Evolutionary conservation across 1,139 yeast genomes (phyloP).

Genomic region (Groenewaldozyma auringiensis): DNA sequence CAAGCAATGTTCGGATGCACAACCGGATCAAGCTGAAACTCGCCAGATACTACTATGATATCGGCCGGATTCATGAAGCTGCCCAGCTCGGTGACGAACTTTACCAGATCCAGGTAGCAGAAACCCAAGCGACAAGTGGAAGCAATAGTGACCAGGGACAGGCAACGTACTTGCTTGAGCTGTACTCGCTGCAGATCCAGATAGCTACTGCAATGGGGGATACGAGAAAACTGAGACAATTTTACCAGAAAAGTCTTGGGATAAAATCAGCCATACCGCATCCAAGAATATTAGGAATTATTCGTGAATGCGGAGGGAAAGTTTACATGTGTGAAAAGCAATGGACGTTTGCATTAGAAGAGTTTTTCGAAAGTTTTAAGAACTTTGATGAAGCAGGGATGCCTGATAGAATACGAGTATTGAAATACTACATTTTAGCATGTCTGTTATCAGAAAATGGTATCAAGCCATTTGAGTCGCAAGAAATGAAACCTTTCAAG

Average conservation of each 20-base stretch:
- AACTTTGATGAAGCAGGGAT: conserved; percentile 78
- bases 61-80: conserved; percentile 35
- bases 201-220: conserved; percentile 37
- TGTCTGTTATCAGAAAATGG: conserved; percentile 56
- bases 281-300: conserved; percentile 62
- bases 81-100: conserved; percentile 36
- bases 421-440: conserved; percentile 57
- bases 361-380: conserved; percentile 66
- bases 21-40: conserved; percentile 48
- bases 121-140: conserved; percentile 6
- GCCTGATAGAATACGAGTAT: conserved; percentile 42
- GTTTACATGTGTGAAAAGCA: conserved; percentile 51
- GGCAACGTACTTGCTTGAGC: conserved; percentile 42
- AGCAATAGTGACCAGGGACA: conserved; percentile 4
- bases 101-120: conserved; percentile 31
- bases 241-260: conserved; percentile 43
- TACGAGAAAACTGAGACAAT: conserved; percentile 37
- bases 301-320: conserved; percentile 69
- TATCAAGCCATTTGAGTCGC: conserved; percentile 57
- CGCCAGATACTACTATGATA: conserved; percentile 40
- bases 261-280: conserved; percentile 64
- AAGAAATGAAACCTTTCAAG: conserved; percentile 39
- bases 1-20: conserved; percentile 46
- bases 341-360: conserved; percentile 55
- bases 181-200: conserved; percentile 59